Evolutionary conservation across 2,329 filamentous ascomycete species (phyloP).

Genomic region (Rhytidhysteron rufulum): DNA sequence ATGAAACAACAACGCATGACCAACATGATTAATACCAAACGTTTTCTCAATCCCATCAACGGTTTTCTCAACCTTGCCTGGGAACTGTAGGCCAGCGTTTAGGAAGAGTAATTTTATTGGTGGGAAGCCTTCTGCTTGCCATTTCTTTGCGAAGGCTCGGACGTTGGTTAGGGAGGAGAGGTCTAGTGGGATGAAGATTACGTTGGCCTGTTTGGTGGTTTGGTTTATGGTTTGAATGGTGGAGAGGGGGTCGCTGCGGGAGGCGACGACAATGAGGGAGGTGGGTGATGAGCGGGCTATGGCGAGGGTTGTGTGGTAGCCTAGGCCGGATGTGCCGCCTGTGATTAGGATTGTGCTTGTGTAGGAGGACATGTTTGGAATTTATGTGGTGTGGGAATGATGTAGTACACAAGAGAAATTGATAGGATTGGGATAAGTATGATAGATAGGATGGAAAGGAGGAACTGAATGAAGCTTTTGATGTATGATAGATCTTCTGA

Average conservation of each 20-base stretch:
- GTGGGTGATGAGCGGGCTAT: constrained; percentile 16
- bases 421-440: no score
- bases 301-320: constrained; percentile 12
- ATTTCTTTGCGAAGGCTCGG: constrained; percentile 40
- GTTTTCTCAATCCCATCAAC: constrained; percentile 45
- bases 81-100: constrained; percentile 49
- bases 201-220: constrained; percentile 38
- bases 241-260: constrained; percentile 39
- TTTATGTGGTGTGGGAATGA: no score
- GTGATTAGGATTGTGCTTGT: constrained; percentile 24
- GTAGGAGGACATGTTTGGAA: no score
- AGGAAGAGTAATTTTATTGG: constrained; percentile 45
- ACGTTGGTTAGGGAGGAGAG: constrained; percentile 39
- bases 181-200: constrained; percentile 43
- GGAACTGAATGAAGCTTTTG: no score
- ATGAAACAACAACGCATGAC: constrained; percentile 49
- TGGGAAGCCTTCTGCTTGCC: constrained; percentile 30
- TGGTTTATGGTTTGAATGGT: constrained; percentile 44
- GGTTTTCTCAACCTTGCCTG: constrained; percentile 29
- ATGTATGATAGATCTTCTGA: no score
- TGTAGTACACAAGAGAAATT: no score
- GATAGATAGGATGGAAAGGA: no score
- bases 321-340: constrained; percentile 23
- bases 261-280: constrained; percentile 16
- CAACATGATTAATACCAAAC: constrained; percentile 50